Evolutionary conservation across 1,284 basidiomycete genomes (phyloP), one percentile per base, ranked within the genome.

Genomic region (Chondrostereum purpureum): DNA sequence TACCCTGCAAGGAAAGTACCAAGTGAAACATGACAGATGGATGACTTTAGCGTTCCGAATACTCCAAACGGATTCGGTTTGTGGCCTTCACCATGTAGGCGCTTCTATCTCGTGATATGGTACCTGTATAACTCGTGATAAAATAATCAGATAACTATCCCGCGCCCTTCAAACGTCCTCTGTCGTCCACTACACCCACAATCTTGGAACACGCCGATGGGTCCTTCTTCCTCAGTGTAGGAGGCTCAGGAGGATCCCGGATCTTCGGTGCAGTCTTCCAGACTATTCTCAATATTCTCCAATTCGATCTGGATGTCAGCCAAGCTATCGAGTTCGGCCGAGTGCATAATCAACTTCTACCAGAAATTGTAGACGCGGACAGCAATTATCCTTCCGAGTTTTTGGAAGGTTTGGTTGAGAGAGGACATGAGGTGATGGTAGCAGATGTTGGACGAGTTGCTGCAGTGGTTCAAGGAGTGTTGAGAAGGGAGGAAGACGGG

Each of bases 291-390:
- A 92, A 95, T 61, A 60, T 92, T 17, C 73, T 82, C 21, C 60
- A 88, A 45, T 88, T 87, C 75, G 92, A 87, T 0, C 71, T 89
- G 65, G 82, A 95, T 56, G 62, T 88, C 22, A 83, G 84, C 47
- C 62, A 75, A 22, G 90, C 94, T 0, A 80, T 98, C 27, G 95
- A 98, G 63, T 75, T 68, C 51, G 84, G 89, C 0, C 74, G 94
- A n/a, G 60, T 96, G n/a, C 94, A 98, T 59, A 81, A 96, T 59
- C 95, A 98, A 61, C 69, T 96, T 20, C 84, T 83, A 50, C 94
- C 95, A 0, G 48, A 60, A 12, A 37, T 64, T 19, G 72, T 89
- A 3, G 77, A 83, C 11, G 73, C 78, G 21, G 92, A 95, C 53
- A 65, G 72, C 49, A 70, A 75, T 0, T 79, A 83, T 55, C 75